Evolutionary conservation across 805 yeast species (phyloP).

Genomic region (Dipodascus geniculatus): DNA sequence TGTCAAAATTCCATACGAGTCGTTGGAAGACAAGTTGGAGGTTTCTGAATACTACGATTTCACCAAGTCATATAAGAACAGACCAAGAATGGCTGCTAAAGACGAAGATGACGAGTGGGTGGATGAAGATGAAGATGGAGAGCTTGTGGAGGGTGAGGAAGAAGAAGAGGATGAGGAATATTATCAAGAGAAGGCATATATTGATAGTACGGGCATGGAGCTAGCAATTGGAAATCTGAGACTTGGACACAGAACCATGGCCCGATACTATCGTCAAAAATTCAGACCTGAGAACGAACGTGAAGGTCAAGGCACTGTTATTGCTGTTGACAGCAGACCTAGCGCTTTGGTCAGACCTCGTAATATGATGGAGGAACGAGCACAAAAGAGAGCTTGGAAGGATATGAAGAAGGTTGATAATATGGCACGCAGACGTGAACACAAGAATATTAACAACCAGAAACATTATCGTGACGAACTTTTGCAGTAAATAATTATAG

Average conservation of each 20-base stretch:
- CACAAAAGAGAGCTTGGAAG: conserved; percentile 51
- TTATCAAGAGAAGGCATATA: conserved; percentile 23
- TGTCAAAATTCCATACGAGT: conserved; percentile 79
- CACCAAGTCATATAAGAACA: conserved; percentile 41
- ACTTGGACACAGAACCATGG: conserved; percentile 71
- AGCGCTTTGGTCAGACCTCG: conserved; percentile 21
- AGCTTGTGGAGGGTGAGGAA: conserved; percentile 19
- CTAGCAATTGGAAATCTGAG: conserved; percentile 67
- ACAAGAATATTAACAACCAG: conserved; percentile 69
- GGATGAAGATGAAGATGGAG: conserved; percentile 21
- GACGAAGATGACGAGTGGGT: conserved; percentile 25
- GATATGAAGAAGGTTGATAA: conserved; percentile 37
- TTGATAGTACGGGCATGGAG: conserved; percentile 53
- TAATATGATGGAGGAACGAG: conserved; percentile 30
- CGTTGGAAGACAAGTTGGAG: conserved; percentile 62
- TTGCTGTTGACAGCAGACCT: conserved; percentile 47
- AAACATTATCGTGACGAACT: conserved; percentile 72
- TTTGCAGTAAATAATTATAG: conserved; percentile 28
- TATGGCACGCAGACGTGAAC: conserved; percentile 37
- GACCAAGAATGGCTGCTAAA: conserved; percentile 22
- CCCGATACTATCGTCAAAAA: conserved; percentile 61
- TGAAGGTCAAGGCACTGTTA: conserved; percentile 64
- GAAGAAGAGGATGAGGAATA: conserved; percentile 10
- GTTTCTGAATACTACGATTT: conserved; percentile 80
- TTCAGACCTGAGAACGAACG: conserved; percentile 37